phyloP scores from a whole-genome alignment of 345 rosid species.

The Salix purpurea region DNA sequence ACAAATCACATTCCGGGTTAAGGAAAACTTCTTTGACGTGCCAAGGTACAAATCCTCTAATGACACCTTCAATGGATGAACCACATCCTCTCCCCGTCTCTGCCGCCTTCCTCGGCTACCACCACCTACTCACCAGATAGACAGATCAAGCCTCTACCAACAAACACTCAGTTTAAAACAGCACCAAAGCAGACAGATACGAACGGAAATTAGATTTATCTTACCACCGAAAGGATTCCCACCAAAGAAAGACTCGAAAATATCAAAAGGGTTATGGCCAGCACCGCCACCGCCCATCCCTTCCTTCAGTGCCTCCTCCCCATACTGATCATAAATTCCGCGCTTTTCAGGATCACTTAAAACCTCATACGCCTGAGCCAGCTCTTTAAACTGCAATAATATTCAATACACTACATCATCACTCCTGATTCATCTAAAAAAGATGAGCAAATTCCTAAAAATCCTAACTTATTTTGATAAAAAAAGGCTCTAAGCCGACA shows the following conservation, averaged over 20 bases:
- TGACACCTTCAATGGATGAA: constrained; percentile 73
- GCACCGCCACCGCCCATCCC: constrained; percentile 76
- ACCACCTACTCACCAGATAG: constrained; percentile 36
- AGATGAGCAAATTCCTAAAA: too few species aligned
- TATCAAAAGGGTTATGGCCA: constrained; percentile 81
- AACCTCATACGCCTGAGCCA: constrained; percentile 87
- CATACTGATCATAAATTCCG: constrained; percentile 78
- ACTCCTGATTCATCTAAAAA: background rate
- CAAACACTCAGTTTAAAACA: background rate
- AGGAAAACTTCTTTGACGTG: constrained; percentile 74
- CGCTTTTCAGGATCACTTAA: constrained; percentile 89
- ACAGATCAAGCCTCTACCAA: background rate
- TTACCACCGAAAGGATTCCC: constrained; percentile 68
- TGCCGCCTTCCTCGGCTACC: constrained; percentile 75
- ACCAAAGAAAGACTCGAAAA: constrained; percentile 79
- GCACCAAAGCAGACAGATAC: background rate
- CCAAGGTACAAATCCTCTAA: constrained; percentile 79
- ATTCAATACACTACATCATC: background rate
- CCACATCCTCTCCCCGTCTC: constrained; percentile 86
- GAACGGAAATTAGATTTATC: background rate
- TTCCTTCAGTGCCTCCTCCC: constrained; percentile 94
- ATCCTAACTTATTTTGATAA: too few species aligned
- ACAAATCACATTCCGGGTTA: constrained; percentile 75
- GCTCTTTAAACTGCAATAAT: constrained; percentile 71
- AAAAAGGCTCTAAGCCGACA: too few species aligned